A percentile compares a stretch with the other conserved stretches of the same genome.
phyloP scores from a whole-genome alignment of 352 stramenopile genomes.

The Globisporangium nagaii region DNA sequence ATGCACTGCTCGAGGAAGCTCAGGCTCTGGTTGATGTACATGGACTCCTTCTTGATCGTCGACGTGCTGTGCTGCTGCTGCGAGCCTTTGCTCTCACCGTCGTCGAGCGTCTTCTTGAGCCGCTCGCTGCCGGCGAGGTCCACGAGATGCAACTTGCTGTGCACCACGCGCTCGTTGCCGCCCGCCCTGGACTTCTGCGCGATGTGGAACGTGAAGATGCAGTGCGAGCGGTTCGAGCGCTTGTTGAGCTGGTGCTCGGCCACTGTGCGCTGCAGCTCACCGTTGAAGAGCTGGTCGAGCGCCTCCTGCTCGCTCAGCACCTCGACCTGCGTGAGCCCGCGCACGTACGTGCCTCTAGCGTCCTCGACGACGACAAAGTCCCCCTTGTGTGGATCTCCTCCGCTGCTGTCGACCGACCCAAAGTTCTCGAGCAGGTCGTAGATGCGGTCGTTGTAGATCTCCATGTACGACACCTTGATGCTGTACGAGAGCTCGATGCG shows the following conservation, averaged over 20 bases:
- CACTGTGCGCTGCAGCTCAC: constrained; percentile 90
- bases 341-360: constrained; percentile 71
- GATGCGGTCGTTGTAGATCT: constrained; percentile 96
- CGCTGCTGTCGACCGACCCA: constrained; percentile 10
- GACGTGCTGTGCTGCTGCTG: constrained; percentile 22
- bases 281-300: constrained; percentile 89
- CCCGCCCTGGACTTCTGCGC: constrained; percentile 79
- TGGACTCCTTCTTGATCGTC: constrained; percentile 95
- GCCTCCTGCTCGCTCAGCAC: constrained; percentile 80
- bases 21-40: constrained; percentile 97
- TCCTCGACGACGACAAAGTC: constrained; percentile 88
- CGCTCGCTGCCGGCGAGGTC: constrained; percentile 94
- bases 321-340: constrained; percentile 84
- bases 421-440: constrained; percentile 82
- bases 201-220: constrained; percentile 91
- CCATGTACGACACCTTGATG: constrained; percentile 91
- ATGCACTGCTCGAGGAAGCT: constrained; percentile 95
- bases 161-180: constrained; percentile 65
- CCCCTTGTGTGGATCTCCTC: constrained; percentile 11
- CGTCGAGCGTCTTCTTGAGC: constrained; percentile 90
- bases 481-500: constrained; percentile 86
- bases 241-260: constrained; percentile 93
- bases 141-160: constrained; percentile 92
- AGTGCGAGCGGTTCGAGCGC: constrained; percentile 92
- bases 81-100: constrained; percentile 20